phyloP scores from a whole-genome alignment of 2,329 filamentous ascomycete genomes.

The Cladosporium halotolerans region DNA sequence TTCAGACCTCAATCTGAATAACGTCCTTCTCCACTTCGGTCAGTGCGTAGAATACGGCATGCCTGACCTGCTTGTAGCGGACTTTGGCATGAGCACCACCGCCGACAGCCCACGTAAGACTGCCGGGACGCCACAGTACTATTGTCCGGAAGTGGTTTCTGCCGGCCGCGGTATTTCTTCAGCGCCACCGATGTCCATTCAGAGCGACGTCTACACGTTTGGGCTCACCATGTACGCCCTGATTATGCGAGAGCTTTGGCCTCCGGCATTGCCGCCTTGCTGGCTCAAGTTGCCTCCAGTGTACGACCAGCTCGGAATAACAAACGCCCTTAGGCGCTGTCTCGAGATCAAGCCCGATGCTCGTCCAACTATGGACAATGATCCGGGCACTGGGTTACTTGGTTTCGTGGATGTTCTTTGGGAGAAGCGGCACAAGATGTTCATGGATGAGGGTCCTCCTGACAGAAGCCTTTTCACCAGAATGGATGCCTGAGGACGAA shows the following conservation, averaged over 20 bases:
- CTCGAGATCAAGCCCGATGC: not conserved
- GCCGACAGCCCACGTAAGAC: too few species aligned
- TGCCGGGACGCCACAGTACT: not conserved
- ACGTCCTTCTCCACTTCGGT: constrained; percentile 17
- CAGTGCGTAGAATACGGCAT: not conserved
- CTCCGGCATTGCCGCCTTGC: not conserved
- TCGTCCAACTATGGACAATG: not conserved
- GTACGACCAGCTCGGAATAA: not conserved
- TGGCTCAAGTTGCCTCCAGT: not conserved
- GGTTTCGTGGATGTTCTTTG: not conserved
- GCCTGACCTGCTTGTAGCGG: constrained; percentile 18
- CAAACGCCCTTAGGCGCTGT: not conserved
- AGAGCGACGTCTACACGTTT: constrained; percentile 1
- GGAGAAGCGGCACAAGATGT: not conserved
- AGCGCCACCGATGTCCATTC: not conserved
- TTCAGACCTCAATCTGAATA: constrained; percentile 20
- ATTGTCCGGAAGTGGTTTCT: not conserved
- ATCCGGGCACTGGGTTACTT: not conserved
- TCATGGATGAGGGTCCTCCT: not conserved
- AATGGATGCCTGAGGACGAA: too few species aligned
- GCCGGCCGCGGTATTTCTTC: not conserved
- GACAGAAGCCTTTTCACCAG: not conserved
- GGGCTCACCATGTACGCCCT: not conserved
- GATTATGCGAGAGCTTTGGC: not conserved
- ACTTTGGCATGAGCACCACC: constrained; percentile 17